Conservation (phyloP, 345 rosid genomes). For the Brassica cretica region DNA sequence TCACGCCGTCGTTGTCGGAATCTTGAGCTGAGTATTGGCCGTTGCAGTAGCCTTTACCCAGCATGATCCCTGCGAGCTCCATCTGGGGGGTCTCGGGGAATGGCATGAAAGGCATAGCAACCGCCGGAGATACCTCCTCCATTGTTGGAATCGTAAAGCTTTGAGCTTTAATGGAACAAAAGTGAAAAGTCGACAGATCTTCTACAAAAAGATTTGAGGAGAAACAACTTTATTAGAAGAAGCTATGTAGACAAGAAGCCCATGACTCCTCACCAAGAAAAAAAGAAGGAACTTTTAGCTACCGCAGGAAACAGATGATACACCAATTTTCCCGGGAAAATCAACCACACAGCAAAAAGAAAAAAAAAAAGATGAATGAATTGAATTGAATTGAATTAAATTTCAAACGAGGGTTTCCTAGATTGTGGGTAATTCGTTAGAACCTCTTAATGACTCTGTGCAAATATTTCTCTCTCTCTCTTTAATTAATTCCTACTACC, state of each 20-base stretch:
- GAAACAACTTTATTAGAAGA: constrained; percentile 16
- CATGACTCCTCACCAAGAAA: constrained; percentile 19
- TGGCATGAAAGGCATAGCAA: constrained; percentile 50
- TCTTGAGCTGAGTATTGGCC: constrained; percentile 36
- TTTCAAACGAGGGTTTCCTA: constrained; percentile 37
- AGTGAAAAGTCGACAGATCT: constrained; percentile 33
- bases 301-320: not conserved
- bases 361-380: constrained; percentile 17
- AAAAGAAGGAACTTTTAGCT: not conserved
- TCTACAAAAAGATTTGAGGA: constrained; percentile 14
- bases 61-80: constrained; percentile 47
- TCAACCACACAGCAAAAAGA: constrained; percentile 29
- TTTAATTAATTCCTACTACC: constrained; percentile 44
- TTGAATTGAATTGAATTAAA: not conserved
- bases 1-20: constrained; percentile 35
- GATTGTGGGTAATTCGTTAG: constrained; percentile 50
- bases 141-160: constrained; percentile 22
- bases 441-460: constrained; percentile 43
- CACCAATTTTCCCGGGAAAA: constrained; percentile 32
- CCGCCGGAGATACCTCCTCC: constrained; percentile 57
- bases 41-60: constrained; percentile 47
- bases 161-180: constrained; percentile 12
- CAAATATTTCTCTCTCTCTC: constrained; percentile 12
- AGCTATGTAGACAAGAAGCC: constrained; percentile 29
- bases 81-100: constrained; percentile 43